Evolutionary conservation across 345 rosid species (phyloP).

Genomic region (Citrus inodora): DNA sequence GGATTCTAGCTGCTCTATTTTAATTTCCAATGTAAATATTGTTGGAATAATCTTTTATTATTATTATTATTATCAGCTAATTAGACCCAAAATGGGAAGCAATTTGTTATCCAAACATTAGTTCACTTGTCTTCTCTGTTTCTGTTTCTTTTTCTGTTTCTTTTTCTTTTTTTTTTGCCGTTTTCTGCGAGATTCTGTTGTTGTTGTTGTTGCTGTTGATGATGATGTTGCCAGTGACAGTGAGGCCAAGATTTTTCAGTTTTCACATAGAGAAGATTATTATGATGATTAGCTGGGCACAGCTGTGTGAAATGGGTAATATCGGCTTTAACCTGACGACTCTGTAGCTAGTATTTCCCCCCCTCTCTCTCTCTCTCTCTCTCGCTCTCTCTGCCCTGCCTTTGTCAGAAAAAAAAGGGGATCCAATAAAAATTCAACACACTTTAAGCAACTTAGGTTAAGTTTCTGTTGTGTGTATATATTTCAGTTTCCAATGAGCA

Average conservation of each 20-base stretch:
- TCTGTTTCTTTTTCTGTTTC: neutral
- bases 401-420: too few species aligned
- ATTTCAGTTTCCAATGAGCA: neutral
- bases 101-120: conserved; percentile 5
- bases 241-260: conserved; percentile 16
- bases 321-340: neutral
- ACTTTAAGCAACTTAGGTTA: too few species aligned
- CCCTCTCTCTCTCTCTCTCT: too few species aligned
- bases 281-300: conserved; percentile 8
- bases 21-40: neutral
- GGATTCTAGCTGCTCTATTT: too few species aligned
- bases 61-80: neutral
- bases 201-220: neutral
- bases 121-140: neutral
- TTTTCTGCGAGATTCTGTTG: neutral
- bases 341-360: too few species aligned
- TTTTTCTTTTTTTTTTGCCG: neutral
- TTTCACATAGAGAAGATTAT: neutral
- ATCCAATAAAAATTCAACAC: neutral
- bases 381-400: too few species aligned
- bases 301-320: conserved; percentile 1
- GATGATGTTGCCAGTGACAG: neutral
- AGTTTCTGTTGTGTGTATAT: too few species aligned
- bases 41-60: neutral
- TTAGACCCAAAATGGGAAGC: neutral